Conservation (phyloP, 495 filamentous ascomycete genomes). For the Talaromyces proteolyticus region DNA sequence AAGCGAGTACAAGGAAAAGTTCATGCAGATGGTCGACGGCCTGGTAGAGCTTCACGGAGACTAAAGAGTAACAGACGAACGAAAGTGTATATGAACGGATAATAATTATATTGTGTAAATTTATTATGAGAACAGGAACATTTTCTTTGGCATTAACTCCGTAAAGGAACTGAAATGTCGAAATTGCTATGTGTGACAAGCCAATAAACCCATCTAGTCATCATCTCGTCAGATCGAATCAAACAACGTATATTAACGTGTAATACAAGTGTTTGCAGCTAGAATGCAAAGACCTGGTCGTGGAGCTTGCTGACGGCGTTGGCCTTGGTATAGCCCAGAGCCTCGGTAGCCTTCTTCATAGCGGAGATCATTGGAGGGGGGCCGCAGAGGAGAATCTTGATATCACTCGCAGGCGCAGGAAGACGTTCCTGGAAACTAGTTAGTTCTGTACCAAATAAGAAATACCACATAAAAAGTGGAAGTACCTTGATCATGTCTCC, state of each 20-base stretch:
- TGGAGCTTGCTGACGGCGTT: constrained; percentile 92
- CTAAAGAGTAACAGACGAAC: neutral
- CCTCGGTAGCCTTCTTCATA: constrained; percentile 92
- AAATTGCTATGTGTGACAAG: neutral
- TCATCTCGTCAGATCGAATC: neutral
- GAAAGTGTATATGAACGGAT: neutral
- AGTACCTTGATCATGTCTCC: constrained; percentile 90
- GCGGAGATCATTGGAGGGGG: constrained; percentile 95
- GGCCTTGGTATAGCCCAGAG: constrained; percentile 85
- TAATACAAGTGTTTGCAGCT: constrained; percentile 12
- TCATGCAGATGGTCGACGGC: constrained; percentile 53
- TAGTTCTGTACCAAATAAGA: too few relatives aligned
- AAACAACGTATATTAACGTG: too few relatives aligned
- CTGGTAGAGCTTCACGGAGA: constrained; percentile 44
- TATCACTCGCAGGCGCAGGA: constrained; percentile 74
- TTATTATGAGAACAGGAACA: neutral
- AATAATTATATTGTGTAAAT: neutral
- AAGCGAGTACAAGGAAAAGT: constrained; percentile 58
- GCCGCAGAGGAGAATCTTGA: constrained; percentile 95
- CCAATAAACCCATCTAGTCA: constrained; percentile 1
- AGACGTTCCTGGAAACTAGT: constrained; percentile 56
- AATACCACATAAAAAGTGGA: too few relatives aligned
- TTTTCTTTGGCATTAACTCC: neutral
- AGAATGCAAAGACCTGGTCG: constrained; percentile 98
- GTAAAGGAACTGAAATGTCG: neutral